Evolutionary conservation across 345 rosid genomes (phyloP), one percentile per base, ranked within the genome.

Genomic region (Brassica juncea): DNA sequence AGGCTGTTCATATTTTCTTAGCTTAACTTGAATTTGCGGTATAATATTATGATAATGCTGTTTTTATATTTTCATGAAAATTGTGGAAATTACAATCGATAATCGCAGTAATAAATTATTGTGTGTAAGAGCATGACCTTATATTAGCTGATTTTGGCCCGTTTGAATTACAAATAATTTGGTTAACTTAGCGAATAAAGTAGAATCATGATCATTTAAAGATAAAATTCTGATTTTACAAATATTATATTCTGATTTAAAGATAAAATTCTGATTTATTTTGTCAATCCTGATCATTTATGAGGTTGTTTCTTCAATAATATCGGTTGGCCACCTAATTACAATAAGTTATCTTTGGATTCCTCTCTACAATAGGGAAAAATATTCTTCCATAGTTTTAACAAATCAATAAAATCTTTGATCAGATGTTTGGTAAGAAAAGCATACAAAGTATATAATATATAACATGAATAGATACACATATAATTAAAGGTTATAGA

Each of bases 311-410:
- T 77, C 31, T 70, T 77, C 70, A 35, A 77, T 32, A 47, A 34
- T 4, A 32, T 28, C 34, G 69, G 70, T 34, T 62, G 52, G 49
- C 80, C 63, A 52, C 65, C 80, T 32, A 62, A 77, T 23, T 52
- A 49, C 62, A 77, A 62, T 70, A 77, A 34, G 28, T 70, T 70
- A 70, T 70, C 65, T 77, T 77, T 70, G 71, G 75, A 77, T 77
- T 63, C 75, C 63, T 68, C 63, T 68, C 74, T 59, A 60, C 32
- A 42, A 44, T 11, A 76, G 11, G 23, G 47, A 68, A 76, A 37
- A 66, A 11, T n/a, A 76, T 59, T 69, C 69, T 61, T 23, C 52
- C 25, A 19, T 60, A 12, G 15, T 47, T 66, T 76, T 42, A 69
- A 44, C 52, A 60, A 76, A 59, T 60, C 34, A 68, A 30, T 37